These are phyloP conservation scores for Gossypium raimondii DNA, from an alignment of 345 rosid species.

Conservation along the genomic window DNA sequence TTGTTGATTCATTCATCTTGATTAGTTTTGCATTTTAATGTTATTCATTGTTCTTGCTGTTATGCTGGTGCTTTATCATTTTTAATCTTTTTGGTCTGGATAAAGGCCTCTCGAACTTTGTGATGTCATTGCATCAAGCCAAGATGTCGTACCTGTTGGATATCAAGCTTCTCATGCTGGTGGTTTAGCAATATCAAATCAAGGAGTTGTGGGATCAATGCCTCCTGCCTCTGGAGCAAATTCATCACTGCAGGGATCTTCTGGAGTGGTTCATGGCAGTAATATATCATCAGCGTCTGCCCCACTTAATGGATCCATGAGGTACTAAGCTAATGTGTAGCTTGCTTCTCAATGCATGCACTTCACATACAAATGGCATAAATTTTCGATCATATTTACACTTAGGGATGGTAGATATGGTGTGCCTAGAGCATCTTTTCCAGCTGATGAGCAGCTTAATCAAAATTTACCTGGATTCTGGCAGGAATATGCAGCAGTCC, in stretches of 20 bases:
- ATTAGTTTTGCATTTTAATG: neutral
- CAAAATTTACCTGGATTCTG: slow-evolving; percentile 44
- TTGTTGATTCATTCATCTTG: neutral
- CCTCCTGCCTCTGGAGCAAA: slow-evolving; percentile 62
- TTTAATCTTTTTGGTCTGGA: slow-evolving; percentile 26
- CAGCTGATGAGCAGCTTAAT: slow-evolving; percentile 81
- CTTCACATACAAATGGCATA: slow-evolving; percentile 15
- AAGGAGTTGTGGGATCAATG: slow-evolving; percentile 51
- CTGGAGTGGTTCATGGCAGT: slow-evolving; percentile 56
- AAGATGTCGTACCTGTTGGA: slow-evolving; percentile 55
- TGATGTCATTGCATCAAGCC: slow-evolving; percentile 56
- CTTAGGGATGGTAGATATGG: slow-evolving; percentile 69
- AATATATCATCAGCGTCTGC: slow-evolving; percentile 56
- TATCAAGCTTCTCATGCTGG: slow-evolving; percentile 56
- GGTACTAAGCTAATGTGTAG: slow-evolving; percentile 34
- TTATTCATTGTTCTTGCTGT: neutral
- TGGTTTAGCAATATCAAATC: slow-evolving; percentile 58
- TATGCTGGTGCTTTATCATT: slow-evolving; percentile 16
- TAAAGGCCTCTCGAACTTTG: slow-evolving; percentile 95
- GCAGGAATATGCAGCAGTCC: slow-evolving; percentile 67
- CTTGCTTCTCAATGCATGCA: slow-evolving; percentile 17
- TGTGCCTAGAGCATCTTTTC: slow-evolving; percentile 68
- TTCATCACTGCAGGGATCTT: slow-evolving; percentile 57
- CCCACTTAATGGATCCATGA: slow-evolving; percentile 48
- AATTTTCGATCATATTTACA: slow-evolving; percentile 12